Conservation (phyloP, 768 basidiomycete species). For the Calvatia gigantea region DNA sequence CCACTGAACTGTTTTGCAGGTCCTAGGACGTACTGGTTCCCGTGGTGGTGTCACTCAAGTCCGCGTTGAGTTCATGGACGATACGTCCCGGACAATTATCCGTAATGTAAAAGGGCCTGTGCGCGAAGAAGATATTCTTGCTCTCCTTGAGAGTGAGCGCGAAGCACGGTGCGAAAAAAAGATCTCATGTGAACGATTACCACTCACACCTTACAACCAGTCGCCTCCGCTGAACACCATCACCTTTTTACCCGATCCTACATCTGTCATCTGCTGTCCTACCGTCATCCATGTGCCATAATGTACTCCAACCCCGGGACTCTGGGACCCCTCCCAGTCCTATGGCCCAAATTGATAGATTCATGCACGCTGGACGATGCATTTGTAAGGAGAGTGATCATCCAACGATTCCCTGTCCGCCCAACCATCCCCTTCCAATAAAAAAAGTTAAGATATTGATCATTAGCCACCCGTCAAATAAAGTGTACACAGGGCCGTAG, state of each 20-base stretch:
- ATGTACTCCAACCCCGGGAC: slow-evolving; percentile 11
- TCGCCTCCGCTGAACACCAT: slow-evolving; percentile 34
- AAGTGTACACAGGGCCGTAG: neutral
- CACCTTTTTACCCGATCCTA: neutral
- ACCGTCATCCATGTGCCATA: slow-evolving; percentile 4
- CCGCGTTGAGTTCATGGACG: slow-evolving; percentile 99
- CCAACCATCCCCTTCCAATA: neutral
- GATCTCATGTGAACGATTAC: neutral
- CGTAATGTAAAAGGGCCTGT: slow-evolving; percentile 99
- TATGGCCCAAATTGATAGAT: neutral
- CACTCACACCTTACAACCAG: slow-evolving; percentile 17
- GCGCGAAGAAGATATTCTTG: slow-evolving; percentile 92
- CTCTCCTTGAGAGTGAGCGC: slow-evolving; percentile 96
- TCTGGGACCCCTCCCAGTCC: neutral
- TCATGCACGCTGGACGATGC: neutral
- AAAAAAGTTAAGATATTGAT: neutral
- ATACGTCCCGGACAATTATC: slow-evolving; percentile 92
- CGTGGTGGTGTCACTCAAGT: slow-evolving; percentile 99
- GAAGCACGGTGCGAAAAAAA: slow-evolving; percentile 85
- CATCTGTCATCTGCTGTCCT: slow-evolving; percentile 2
- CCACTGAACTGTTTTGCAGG: slow-evolving; percentile 41
- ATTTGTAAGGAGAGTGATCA: neutral
- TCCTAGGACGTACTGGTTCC: slow-evolving; percentile 97
- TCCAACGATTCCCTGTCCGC: neutral
- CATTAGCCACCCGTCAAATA: neutral